Percentiles rank a stretch among this genome's conserved stretches.
phyloP scores from a whole-genome alignment of 2,329 filamentous ascomycete genomes.

The Aspergillus eucalypticola region DNA sequence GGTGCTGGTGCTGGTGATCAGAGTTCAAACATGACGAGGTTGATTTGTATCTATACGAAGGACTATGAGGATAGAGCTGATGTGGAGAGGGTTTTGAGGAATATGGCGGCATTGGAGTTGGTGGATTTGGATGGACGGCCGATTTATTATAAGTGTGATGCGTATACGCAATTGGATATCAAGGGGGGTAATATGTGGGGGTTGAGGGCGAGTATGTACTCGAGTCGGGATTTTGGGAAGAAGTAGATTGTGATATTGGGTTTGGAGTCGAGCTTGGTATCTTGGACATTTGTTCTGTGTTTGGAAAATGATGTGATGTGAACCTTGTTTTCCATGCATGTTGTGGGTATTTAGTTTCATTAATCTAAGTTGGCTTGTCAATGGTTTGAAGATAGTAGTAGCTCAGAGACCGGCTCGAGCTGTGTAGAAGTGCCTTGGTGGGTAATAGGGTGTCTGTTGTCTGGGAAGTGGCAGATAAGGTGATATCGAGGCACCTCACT shows the following conservation, averaged over 20 bases:
- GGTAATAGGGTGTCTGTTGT: too few relatives aligned
- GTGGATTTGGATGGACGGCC: slow-evolving; percentile 44
- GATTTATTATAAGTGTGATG: slow-evolving; percentile 80
- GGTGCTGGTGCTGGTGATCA: slow-evolving; percentile 4
- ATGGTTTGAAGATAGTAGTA: neutral
- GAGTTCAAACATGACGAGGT: slow-evolving; percentile 44
- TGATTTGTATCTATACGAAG: slow-evolving; percentile 77
- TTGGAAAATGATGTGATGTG: neutral
- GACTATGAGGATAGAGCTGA: slow-evolving; percentile 71
- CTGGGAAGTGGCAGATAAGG: too few relatives aligned
- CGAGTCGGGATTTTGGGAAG: slow-evolving; percentile 40
- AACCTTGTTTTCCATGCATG: neutral
- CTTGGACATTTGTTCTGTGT: neutral
- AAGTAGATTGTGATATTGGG: slow-evolving; percentile 14
- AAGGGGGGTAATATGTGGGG: slow-evolving; percentile 62
- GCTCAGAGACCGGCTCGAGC: neutral
- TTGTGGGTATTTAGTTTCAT: neutral
- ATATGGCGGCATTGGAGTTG: slow-evolving; percentile 63
- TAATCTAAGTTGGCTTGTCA: neutral
- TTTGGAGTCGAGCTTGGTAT: neutral
- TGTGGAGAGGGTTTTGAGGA: slow-evolving; percentile 65
- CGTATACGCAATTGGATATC: slow-evolving; percentile 67
- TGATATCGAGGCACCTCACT: too few relatives aligned
- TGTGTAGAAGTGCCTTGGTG: neutral
- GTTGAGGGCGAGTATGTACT: slow-evolving; percentile 55